Conservation (phyloP, 2,329 filamentous ascomycete genomes). For the Cytospora leucostoma region DNA sequence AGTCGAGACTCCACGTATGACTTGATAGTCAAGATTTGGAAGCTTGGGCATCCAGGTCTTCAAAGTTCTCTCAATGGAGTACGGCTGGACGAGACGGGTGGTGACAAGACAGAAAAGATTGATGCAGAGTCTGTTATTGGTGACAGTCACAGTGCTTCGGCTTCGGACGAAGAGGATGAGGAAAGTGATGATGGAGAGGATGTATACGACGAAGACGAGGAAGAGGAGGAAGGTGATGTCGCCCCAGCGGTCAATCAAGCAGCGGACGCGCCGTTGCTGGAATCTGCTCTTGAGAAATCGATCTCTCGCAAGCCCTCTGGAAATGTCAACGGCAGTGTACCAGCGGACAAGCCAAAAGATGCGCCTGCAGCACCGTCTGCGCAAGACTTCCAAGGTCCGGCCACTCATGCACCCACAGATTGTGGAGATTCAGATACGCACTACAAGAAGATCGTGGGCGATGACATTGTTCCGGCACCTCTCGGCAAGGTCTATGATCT, state of each 20-base stretch:
- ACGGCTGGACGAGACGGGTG: constrained; percentile 75
- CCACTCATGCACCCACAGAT: constrained; percentile 78
- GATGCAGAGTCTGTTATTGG: constrained; percentile 50
- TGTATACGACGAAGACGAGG: constrained; percentile 77
- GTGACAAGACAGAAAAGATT: constrained; percentile 88
- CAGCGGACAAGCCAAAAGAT: constrained; percentile 54
- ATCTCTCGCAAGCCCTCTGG: constrained; percentile 74
- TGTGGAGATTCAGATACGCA: constrained; percentile 78
- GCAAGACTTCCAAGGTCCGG: constrained; percentile 81
- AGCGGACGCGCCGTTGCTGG: constrained; percentile 47
- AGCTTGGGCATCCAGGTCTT: constrained; percentile 88
- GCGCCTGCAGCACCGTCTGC: constrained; percentile 44
- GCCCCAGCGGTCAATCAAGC: constrained; percentile 38
- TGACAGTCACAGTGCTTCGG: constrained; percentile 57
- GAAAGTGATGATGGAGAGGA: constrained; percentile 73
- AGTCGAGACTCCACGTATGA: constrained; percentile 96
- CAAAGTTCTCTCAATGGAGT: constrained; percentile 91
- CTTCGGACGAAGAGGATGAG: constrained; percentile 51
- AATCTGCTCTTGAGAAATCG: constrained; percentile 61
- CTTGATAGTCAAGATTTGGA: constrained; percentile 97
- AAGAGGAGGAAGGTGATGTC: constrained; percentile 75
- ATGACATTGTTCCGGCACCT: constrained; percentile 83
- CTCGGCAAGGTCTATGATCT: constrained; percentile 89
- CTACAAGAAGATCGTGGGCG: constrained; percentile 81
- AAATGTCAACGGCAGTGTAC: constrained; percentile 46